Evolutionary conservation across 441 rosid genomes (phyloP).

Genomic region (Eruca vesicaria): DNA sequence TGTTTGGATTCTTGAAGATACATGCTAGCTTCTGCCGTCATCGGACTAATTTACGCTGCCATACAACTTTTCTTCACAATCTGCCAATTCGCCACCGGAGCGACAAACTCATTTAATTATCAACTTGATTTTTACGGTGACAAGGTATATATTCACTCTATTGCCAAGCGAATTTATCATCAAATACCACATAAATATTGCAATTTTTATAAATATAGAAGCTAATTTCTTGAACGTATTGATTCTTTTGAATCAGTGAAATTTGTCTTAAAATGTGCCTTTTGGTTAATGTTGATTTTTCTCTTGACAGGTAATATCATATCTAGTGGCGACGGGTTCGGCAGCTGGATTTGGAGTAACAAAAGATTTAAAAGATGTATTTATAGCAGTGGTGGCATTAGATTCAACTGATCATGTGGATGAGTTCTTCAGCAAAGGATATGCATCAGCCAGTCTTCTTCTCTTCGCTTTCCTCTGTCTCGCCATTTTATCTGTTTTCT

Average conservation of each 20-base stretch:
- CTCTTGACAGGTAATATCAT: neutral
- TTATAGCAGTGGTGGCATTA: neutral
- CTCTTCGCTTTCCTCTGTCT: slow-evolving; percentile 7
- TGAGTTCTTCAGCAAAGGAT: slow-evolving; percentile 1
- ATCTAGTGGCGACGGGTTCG: slow-evolving; percentile 4
- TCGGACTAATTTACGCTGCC: neutral
- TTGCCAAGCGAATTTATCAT: neutral
- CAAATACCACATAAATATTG: neutral
- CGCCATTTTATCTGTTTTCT: slow-evolving; percentile 8
- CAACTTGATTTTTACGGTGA: neutral
- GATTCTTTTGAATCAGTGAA: neutral
- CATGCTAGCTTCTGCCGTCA: neutral
- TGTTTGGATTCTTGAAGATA: neutral
- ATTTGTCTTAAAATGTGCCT: neutral
- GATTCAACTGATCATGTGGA: slow-evolving; percentile 4
- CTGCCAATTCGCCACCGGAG: neutral
- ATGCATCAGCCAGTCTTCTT: slow-evolving; percentile 9
- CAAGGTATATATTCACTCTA: neutral
- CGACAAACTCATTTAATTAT: neutral
- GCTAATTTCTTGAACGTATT: neutral
- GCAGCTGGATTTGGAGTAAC: slow-evolving; percentile 5
- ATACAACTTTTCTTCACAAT: neutral
- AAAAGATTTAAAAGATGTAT: neutral
- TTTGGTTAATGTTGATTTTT: neutral
- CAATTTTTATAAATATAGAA: neutral